These are phyloP conservation scores for Verticillium tricorpus DNA, from an alignment of 2,329 filamentous ascomycete genomes.

Conservation along the genomic window DNA sequence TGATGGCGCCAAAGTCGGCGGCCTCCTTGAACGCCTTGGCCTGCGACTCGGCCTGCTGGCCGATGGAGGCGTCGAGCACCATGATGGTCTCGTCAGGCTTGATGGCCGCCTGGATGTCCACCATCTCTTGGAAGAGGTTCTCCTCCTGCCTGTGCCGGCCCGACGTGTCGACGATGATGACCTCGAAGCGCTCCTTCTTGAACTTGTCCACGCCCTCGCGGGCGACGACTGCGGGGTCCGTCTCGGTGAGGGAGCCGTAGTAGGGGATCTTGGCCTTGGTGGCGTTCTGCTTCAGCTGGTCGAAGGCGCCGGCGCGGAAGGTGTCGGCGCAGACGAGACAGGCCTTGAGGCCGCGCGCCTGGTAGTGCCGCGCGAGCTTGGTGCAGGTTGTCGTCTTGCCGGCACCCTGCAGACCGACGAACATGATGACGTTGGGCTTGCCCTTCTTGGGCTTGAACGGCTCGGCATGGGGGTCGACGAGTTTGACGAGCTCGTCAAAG, in stretches of 20 bases:
- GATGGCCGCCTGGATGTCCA: slow-evolving; percentile 89
- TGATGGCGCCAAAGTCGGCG: slow-evolving; percentile 95
- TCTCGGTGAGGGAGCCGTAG: slow-evolving; percentile 94
- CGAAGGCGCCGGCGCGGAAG: slow-evolving; percentile 96
- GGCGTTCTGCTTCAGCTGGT: slow-evolving; percentile 97
- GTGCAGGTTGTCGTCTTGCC: slow-evolving; percentile 99
- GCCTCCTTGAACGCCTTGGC: slow-evolving; percentile 96
- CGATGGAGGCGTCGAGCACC: slow-evolving; percentile 94
- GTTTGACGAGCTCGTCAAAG: slow-evolving; percentile 91
- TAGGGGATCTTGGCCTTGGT: slow-evolving; percentile 99
- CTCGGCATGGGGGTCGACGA: slow-evolving; percentile 93
- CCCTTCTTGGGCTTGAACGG: slow-evolving; percentile 97
- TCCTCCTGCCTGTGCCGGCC: slow-evolving; percentile 93
- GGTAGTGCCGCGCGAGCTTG: slow-evolving; percentile 92
- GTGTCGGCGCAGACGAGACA: slow-evolving; percentile 97
- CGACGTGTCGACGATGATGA: slow-evolving; percentile 97
- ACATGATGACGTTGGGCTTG: slow-evolving; percentile 97
- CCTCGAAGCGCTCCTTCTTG: slow-evolving; percentile 96
- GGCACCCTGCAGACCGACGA: slow-evolving; percentile 94
- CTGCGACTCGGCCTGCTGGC: slow-evolving; percentile 91
- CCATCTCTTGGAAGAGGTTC: slow-evolving; percentile 95
- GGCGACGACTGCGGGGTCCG: slow-evolving; percentile 88
- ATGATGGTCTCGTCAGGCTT: slow-evolving; percentile 96
- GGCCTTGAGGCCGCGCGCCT: slow-evolving; percentile 85
- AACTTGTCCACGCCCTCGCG: slow-evolving; percentile 97